A percentile compares a stretch with the other conserved stretches of the same genome.
Evolutionary conservation across 2,329 filamentous ascomycete species (phyloP).

Genomic region (Aspergillus quadrilineatus): DNA sequence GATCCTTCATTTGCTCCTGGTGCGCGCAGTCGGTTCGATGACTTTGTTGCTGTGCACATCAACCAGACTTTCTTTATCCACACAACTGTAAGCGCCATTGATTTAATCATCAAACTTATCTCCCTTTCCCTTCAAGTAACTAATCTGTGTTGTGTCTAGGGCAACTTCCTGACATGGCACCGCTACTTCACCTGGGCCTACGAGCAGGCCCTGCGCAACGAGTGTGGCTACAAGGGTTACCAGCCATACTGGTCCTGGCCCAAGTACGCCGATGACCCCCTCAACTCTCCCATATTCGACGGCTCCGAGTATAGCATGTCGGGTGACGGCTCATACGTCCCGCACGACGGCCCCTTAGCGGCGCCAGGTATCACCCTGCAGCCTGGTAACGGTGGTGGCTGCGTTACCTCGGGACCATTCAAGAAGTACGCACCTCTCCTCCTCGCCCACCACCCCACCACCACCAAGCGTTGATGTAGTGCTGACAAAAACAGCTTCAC

Average conservation of each 20-base stretch:
- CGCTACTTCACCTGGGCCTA: slow-evolving; percentile 45
- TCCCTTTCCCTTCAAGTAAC: too few species aligned
- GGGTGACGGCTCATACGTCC: slow-evolving; percentile 44
- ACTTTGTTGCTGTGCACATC: slow-evolving; percentile 53
- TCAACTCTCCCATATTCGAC: slow-evolving; percentile 35
- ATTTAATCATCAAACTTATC: too few species aligned
- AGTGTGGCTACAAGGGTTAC: slow-evolving; percentile 46
- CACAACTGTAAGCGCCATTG: slow-evolving; percentile 23
- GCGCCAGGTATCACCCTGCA: slow-evolving; percentile 32
- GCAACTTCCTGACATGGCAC: slow-evolving; percentile 46
- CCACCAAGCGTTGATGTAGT: neutral
- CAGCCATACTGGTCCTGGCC: slow-evolving; percentile 43
- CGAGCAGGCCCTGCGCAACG: slow-evolving; percentile 44
- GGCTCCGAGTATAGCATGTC: slow-evolving; percentile 43
- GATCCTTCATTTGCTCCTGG: slow-evolving; percentile 39
- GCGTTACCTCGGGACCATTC: slow-evolving; percentile 19
- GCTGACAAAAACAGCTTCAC: slow-evolving; percentile 18
- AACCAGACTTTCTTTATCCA: slow-evolving; percentile 50
- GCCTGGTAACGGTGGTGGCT: slow-evolving; percentile 28
- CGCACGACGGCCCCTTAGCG: slow-evolving; percentile 21
- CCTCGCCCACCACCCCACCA: too few species aligned
- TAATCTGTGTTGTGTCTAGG: too few species aligned
- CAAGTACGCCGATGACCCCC: slow-evolving; percentile 32
- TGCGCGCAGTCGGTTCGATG: slow-evolving; percentile 50
- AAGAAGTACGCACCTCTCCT: slow-evolving; percentile 8